A percentile compares a stretch with the other conserved stretches of the same genome.
Conservation (phyloP, 352 stramenopile genomes). For the Globisporangium barbulae region DNA sequence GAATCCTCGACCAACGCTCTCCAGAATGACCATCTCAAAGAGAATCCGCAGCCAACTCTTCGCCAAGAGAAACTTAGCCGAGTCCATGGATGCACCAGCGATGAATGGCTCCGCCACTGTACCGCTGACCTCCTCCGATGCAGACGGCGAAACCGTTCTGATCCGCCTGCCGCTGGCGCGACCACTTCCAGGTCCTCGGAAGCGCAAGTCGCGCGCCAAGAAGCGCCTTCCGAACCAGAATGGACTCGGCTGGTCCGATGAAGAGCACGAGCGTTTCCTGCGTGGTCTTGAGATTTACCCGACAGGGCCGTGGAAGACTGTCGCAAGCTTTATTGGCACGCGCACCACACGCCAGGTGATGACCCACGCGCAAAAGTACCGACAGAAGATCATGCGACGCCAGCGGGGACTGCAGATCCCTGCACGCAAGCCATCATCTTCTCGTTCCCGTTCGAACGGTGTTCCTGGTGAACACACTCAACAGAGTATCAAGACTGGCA, state of each 20-base stretch:
- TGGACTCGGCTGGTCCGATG: background rate
- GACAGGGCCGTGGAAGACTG: constrained; percentile 34
- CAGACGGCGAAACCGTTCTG: background rate
- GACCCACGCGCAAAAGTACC: constrained; percentile 79
- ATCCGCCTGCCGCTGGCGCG: background rate
- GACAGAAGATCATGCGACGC: constrained; percentile 65
- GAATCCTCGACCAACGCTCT: background rate
- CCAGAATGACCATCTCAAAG: background rate
- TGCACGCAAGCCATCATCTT: background rate
- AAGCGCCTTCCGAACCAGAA: background rate
- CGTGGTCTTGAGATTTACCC: constrained; percentile 24
- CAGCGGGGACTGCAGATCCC: constrained; percentile 25
- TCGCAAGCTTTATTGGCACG: constrained; percentile 25
- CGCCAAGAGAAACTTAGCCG: background rate
- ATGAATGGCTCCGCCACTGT: background rate
- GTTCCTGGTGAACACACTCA: background rate
- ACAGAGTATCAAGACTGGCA: background rate
- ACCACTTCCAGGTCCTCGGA: background rate
- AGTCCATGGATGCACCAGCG: background rate
- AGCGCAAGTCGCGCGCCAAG: background rate
- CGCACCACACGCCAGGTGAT: constrained; percentile 39
- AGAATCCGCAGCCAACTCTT: background rate
- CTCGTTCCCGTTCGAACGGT: no score
- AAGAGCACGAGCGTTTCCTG: constrained; percentile 34
- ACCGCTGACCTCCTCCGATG: background rate